Evolutionary conservation across 225 moss, liverwort and hornwort genomes (phyloP).

Genomic region (Sphagnum tenellum): DNA sequence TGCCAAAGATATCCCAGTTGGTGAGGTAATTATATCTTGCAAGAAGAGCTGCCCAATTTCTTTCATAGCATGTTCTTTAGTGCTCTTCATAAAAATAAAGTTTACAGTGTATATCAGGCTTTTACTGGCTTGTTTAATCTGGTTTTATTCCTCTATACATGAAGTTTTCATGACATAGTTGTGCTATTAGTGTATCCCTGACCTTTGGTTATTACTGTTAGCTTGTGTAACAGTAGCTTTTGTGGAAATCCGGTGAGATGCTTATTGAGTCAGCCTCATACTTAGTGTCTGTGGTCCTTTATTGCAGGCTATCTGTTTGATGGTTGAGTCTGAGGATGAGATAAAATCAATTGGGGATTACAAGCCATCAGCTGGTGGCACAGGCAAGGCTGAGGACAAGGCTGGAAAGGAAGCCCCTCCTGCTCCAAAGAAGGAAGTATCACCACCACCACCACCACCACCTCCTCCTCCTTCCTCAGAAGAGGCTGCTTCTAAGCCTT

Average conservation of each 20-base stretch:
- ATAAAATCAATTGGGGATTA: constrained; percentile 46
- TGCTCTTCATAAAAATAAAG: too few species aligned
- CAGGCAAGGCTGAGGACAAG: too few species aligned
- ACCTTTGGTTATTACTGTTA: too few species aligned
- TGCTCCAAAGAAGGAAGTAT: constrained; percentile 32
- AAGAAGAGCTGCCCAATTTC: too few species aligned
- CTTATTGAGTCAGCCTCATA: not conserved
- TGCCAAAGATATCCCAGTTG: constrained; percentile 80
- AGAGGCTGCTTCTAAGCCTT: constrained; percentile 24
- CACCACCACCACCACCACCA: constrained; percentile 27
- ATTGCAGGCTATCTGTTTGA: constrained; percentile 66
- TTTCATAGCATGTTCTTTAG: too few species aligned
- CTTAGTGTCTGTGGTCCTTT: not conserved
- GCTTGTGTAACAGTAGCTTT: too few species aligned
- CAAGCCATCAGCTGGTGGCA: constrained; percentile 32
- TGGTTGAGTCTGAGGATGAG: constrained; percentile 74
- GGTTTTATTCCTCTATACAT: too few species aligned
- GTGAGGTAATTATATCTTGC: constrained; percentile 28
- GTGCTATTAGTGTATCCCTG: too few species aligned
- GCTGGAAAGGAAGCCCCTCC: constrained; percentile 7
- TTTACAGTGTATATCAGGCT: too few species aligned
- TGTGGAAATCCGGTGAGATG: too few species aligned
- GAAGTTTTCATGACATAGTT: too few species aligned
- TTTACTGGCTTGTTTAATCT: too few species aligned
- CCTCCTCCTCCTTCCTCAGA: constrained; percentile 24